Conservation (phyloP, 1,139 yeast genomes). For the Wickerhamiella pararugosa region DNA sequence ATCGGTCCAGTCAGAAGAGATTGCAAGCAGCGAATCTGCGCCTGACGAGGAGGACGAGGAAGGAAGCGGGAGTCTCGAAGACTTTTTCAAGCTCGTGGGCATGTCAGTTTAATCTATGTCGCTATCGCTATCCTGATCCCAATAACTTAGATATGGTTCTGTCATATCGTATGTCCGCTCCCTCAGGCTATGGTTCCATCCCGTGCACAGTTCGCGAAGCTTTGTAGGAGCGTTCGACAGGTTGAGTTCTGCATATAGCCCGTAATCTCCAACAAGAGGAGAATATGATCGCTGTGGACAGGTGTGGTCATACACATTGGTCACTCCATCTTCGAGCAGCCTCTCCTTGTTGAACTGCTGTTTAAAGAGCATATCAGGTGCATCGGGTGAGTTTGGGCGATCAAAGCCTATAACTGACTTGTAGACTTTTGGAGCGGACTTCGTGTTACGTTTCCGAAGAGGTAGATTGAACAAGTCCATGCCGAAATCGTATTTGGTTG, state of each 20-base stretch:
- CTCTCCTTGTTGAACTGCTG: background rate
- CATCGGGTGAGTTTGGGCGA: constrained; percentile 1
- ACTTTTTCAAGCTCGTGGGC: too few relatives aligned
- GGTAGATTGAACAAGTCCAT: too few relatives aligned
- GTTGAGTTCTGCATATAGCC: constrained; percentile 1
- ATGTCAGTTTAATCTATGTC: too few relatives aligned
- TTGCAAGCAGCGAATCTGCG: background rate
- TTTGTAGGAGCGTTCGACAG: constrained; percentile 12
- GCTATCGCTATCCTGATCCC: background rate
- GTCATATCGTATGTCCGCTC: constrained; percentile 14
- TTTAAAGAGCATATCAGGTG: background rate
- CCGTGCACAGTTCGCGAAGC: constrained; percentile 10
- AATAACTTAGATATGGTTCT: constrained; percentile 11
- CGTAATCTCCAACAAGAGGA: background rate
- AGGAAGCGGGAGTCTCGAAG: too few relatives aligned
- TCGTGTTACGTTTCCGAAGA: background rate
- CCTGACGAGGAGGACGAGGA: too few relatives aligned
- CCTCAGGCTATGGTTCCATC: constrained; percentile 12
- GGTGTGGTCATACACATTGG: background rate
- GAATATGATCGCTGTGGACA: constrained; percentile 3
- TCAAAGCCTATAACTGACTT: background rate
- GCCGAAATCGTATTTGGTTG: background rate
- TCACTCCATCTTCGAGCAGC: background rate
- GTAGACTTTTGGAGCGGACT: background rate
- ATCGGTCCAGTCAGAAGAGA: too few relatives aligned